Conservation (phyloP, 1,284 basidiomycete species). For the Melampsora larici-populina region DNA sequence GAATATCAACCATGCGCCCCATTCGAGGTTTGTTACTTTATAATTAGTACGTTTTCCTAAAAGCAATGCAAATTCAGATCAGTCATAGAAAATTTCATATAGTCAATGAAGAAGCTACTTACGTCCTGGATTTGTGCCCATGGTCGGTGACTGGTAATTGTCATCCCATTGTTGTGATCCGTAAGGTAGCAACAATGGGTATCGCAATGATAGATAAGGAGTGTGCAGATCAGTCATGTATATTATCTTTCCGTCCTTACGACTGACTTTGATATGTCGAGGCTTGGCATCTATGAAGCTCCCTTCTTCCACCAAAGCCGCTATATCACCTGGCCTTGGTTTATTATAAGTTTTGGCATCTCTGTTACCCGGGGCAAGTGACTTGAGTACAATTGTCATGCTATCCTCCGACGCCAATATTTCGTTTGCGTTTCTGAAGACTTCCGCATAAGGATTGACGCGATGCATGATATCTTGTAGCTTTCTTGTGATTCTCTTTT, state of each 20-base stretch:
- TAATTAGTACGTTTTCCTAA: neutral
- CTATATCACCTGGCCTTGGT: neutral
- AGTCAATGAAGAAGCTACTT: neutral
- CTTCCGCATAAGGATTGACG: neutral
- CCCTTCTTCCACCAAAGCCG: neutral
- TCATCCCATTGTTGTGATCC: neutral
- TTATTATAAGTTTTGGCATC: neutral
- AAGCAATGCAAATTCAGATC: neutral
- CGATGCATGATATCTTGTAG: neutral
- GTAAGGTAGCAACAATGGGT: conserved; percentile 1
- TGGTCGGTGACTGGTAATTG: neutral
- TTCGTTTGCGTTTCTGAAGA: neutral
- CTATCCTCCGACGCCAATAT: neutral
- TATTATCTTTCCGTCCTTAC: neutral
- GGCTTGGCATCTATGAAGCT: neutral
- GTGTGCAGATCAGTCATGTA: neutral
- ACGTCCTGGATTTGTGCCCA: neutral
- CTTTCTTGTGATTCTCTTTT: neutral
- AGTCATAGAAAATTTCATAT: neutral
- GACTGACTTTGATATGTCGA: neutral
- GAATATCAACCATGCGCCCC: neutral
- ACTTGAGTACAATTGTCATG: neutral
- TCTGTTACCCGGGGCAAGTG: neutral
- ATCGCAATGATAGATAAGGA: neutral
- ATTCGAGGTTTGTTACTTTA: no score